Evolutionary conservation across 1,284 basidiomycete genomes (phyloP), one percentile per base, ranked within the genome.

Genomic region (Termitomyces sp.): DNA sequence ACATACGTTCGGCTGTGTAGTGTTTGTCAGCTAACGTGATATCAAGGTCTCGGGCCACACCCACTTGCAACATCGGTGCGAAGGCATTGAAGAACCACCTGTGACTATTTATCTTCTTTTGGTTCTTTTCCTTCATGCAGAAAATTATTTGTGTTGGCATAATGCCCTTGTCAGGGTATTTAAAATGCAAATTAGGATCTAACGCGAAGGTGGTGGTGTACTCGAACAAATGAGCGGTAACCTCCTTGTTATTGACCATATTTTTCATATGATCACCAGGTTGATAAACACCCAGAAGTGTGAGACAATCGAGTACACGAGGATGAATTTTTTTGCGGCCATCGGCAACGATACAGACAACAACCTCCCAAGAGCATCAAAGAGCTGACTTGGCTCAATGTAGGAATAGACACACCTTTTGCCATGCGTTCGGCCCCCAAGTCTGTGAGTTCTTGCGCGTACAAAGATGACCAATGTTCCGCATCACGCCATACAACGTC

Each of bases 81-180:
- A 97, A 95, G 0, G 92, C 94, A 67, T 96, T 96, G 71, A 97
- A 96, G 70, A 94, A 94, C 94, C 92, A 95, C 43, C 93, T 77
- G 66, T 98, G 95, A 57, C 89, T 92, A 66, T 96, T 98, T 67
- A 98, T 95, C 75, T 98, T 98, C 76, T 94, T 95, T 66, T 90
- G 85, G 68, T 97, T 97, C 76, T 88, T 92, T 73, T 92, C 94
- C 77, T 98, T 98, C 75, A 98, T 82, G 66, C 86, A 89, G 68
- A 94, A 94, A 31, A 96, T 84, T 53, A 96, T 92, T 67, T 97
- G 94, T 2, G 90, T 91, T 1, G 94, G 94, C 6, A 95, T 88
- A 54, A 96, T 88, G n/a, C 88, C 94, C 67, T 95, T 94, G 71
- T 98, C 96, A 0, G 94, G 92, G 61, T 95, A 97, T 65, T 86